Conservation (phyloP, 306 rosid species). For the Sindora glabra region DNA sequence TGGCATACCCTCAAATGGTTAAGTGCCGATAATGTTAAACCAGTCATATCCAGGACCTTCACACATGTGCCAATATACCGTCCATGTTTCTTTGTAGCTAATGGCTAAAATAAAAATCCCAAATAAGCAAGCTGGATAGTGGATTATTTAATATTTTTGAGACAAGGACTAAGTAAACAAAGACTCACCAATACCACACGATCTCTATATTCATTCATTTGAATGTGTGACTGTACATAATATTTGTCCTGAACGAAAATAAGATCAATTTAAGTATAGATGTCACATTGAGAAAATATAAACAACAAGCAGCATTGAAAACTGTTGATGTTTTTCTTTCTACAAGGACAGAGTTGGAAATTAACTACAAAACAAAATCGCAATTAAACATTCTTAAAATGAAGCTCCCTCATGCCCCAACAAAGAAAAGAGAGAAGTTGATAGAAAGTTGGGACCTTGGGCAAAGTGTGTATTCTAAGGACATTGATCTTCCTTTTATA, state of each 20-base stretch:
- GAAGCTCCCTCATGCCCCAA: no score
- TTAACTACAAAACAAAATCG: no score
- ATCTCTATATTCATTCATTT: slow-evolving; percentile 88
- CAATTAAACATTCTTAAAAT: no score
- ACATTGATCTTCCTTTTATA: background rate
- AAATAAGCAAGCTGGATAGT: slow-evolving; percentile 8
- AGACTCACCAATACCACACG: slow-evolving; percentile 71
- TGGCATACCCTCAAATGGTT: slow-evolving; percentile 72
- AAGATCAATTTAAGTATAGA: background rate
- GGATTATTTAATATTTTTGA: background rate
- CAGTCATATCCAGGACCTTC: slow-evolving; percentile 93
- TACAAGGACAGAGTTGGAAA: no score
- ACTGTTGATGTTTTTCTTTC: no score
- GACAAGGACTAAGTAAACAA: background rate
- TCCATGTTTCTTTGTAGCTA: slow-evolving; percentile 61
- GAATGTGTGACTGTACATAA: slow-evolving; percentile 94
- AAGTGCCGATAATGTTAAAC: slow-evolving; percentile 78
- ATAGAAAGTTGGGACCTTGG: no score
- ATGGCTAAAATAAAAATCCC: slow-evolving; percentile 47
- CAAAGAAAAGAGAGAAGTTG: no score
- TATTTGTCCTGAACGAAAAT: slow-evolving; percentile 55
- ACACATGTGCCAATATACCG: slow-evolving; percentile 71
- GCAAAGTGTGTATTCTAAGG: background rate
- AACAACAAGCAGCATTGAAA: background rate
- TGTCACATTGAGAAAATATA: background rate